Conservation (phyloP, 2,329 filamentous ascomycete species). For the Colletotrichum orbiculare region DNA sequence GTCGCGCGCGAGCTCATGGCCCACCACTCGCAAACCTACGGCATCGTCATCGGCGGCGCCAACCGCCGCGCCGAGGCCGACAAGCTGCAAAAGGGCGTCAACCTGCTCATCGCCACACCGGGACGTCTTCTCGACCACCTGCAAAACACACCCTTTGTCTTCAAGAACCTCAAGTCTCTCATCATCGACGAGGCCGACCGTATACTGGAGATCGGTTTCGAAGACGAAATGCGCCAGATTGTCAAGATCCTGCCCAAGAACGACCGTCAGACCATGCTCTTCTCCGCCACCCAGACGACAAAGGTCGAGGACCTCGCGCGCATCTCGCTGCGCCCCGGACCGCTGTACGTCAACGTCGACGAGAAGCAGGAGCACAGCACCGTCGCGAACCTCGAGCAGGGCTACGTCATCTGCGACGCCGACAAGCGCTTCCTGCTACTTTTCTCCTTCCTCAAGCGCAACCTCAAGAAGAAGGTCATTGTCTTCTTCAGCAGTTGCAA, state of each 20-base stretch:
- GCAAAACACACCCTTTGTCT: constrained; percentile 90
- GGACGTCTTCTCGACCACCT: constrained; percentile 93
- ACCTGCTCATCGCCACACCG: constrained; percentile 92
- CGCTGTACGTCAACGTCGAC: constrained; percentile 97
- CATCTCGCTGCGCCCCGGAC: constrained; percentile 90
- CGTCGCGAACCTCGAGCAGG: constrained; percentile 93
- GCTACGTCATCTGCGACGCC: constrained; percentile 92
- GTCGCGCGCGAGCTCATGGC: constrained; percentile 94
- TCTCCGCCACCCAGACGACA: constrained; percentile 97
- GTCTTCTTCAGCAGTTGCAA: constrained; percentile 95
- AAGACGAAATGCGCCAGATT: constrained; percentile 97
- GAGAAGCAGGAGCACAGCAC: constrained; percentile 90
- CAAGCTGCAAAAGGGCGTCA: constrained; percentile 94
- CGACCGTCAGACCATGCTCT: constrained; percentile 94
- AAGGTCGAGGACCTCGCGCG: constrained; percentile 97
- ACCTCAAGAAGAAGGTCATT: constrained; percentile 96
- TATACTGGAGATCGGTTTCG: constrained; percentile 96
- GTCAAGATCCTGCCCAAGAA: constrained; percentile 92
- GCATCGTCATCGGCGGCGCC: constrained; percentile 95
- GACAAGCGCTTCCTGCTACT: constrained; percentile 94
- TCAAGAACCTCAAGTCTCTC: constrained; percentile 92
- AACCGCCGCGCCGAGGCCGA: constrained; percentile 92
- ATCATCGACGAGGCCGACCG: constrained; percentile 98
- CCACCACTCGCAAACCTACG: constrained; percentile 92
- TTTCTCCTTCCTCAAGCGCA: constrained; percentile 93